A percentile compares a stretch with the other conserved stretches of the same genome.
These are phyloP conservation scores for Angophora floribunda DNA, from an alignment of 345 rosid species.

Conservation along the genomic window DNA sequence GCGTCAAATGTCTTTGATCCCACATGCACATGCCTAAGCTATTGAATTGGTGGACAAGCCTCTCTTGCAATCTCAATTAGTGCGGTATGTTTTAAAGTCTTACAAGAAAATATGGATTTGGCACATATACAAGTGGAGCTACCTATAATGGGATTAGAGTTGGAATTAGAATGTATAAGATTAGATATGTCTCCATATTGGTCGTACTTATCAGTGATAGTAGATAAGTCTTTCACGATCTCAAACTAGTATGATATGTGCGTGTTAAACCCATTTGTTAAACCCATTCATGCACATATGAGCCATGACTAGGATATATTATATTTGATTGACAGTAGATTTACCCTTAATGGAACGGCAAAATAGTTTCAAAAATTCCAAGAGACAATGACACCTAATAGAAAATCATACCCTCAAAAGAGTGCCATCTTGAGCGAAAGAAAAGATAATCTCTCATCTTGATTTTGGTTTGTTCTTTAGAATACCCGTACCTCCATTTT, in stretches of 20 bases:
- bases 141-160: not conserved
- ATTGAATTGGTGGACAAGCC: not conserved
- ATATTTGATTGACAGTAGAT: not conserved
- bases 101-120: not conserved
- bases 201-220: not conserved
- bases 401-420: not conserved
- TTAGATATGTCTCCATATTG: not conserved
- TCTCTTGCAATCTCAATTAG: not conserved
- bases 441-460: not conserved
- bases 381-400: not conserved
- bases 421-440: not conserved
- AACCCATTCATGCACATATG: not conserved
- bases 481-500: not conserved
- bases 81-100: not conserved
- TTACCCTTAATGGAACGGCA: not conserved
- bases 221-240: not conserved
- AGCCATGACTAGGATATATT: not conserved
- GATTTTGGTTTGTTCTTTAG: not conserved
- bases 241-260: not conserved
- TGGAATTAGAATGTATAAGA: fast-evolving
- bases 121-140: not conserved
- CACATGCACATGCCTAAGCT: not conserved
- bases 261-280: not conserved
- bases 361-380: not conserved
- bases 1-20: not conserved